Base-by-base conservation (phyloP, 2,329 filamentous ascomycete species). In the Aspergillus viridinutans region DNA sequence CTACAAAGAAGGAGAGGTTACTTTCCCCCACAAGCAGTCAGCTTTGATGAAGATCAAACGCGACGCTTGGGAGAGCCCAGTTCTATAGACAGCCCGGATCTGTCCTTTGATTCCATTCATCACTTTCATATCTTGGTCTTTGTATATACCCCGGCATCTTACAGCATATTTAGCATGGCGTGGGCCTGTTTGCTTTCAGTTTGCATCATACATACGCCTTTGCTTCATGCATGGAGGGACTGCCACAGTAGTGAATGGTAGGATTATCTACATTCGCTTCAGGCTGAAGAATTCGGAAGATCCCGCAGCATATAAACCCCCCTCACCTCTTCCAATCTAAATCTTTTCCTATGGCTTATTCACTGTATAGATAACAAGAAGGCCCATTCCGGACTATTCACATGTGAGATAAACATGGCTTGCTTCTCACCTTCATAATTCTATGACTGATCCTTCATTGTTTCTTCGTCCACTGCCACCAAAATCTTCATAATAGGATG, bases 21-120 rank as follows among this genome's bases (percentile, higher is more conserved):
- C 87, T 1, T 92, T 99, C 62, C 88, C 92, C 1, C 92, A 97
- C 72, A 99, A 99, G 74, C 92, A 96, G 72, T 87, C 90, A 6
- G 95, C 92, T 74, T 82, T 93, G 59, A 89, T 96, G 75, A 89
- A 88, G 67, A 82, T 96, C 61, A 82, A 85, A 56, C 82, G 93
- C 58, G 92, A 96, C 63, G 84, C 82, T 21, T 97, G 92, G 89
- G 83, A 89, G 49, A 86, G 85, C 0, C 90, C 90, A 14, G 79
- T 78, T 4, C 64, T 88, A 29, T 88, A 63, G 74, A 52, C 40
- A 14, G 21, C 20, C 43, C 26, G 23, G 21, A 26, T 23, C 21
- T 25, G 21, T 21, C 21, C 21, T 47, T 23, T 23, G 10, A 2
- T 14, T 47, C 26, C 23, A 26, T 23, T 23, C 43, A 10, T 47